Percentiles rank a stretch among this genome's conserved stretches.
Conservation (phyloP, 2,329 filamentous ascomycete genomes). For the Juglanconis sp. region DNA sequence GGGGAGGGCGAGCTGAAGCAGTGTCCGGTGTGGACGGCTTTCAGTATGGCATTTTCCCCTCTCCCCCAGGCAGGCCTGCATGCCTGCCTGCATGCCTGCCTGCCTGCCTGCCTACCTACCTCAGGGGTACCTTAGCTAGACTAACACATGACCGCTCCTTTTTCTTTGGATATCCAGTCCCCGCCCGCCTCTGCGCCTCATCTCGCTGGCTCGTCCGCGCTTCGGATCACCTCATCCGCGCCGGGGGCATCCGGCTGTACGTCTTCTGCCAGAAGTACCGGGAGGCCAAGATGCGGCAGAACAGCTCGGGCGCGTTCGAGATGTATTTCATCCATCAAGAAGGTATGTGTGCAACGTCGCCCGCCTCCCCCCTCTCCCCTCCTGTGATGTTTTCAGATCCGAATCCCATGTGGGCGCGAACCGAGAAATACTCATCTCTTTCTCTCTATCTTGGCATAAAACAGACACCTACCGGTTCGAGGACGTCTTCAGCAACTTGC, state of each 20-base stretch:
- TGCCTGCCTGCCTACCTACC: no score
- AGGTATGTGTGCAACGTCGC: constrained; percentile 26
- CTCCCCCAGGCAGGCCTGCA: no score
- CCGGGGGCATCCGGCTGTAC: constrained; percentile 55
- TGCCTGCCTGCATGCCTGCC: no score
- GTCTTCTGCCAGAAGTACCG: constrained; percentile 57
- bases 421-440: neutral
- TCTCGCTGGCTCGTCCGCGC: constrained; percentile 50
- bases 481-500: constrained; percentile 35
- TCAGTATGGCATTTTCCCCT: constrained; percentile 37
- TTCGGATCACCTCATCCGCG: constrained; percentile 44
- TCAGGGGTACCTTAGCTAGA: no score
- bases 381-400: neutral
- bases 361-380: neutral
- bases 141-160: no score
- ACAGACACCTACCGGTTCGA: constrained; percentile 37
- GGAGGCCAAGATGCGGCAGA: constrained; percentile 49
- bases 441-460: neutral
- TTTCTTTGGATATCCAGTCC: no score
- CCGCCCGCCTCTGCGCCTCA: constrained; percentile 46
- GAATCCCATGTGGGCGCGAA: no score
- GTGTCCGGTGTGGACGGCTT: constrained; percentile 63
- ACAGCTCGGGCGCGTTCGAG: constrained; percentile 46
- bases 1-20: constrained; percentile 51
- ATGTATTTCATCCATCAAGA: constrained; percentile 45